phyloP scores from a whole-genome alignment of 805 yeast species.

The Ogataea chonburiensis region DNA sequence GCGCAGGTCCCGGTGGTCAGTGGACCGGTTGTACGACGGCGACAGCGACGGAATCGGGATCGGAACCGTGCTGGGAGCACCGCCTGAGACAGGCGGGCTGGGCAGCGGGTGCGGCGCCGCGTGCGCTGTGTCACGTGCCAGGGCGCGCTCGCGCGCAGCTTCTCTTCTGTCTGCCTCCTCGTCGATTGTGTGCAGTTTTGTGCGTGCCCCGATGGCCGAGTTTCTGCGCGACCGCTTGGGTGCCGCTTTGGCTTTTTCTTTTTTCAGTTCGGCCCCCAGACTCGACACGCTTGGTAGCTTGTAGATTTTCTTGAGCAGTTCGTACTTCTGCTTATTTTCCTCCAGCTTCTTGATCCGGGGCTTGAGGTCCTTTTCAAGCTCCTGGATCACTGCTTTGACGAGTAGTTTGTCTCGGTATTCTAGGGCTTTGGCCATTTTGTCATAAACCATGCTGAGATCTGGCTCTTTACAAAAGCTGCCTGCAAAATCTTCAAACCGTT shows the following conservation, averaged over 20 bases:
- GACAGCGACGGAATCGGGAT: conserved; percentile 15
- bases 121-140: conserved; percentile 5
- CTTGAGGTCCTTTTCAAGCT: conserved; percentile 23
- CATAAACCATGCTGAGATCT: conserved; percentile 11
- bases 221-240: conserved; percentile 2
- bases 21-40: conserved; percentile 13
- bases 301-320: conserved; percentile 23
- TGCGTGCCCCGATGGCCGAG: conserved; percentile 2
- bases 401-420: conserved; percentile 22
- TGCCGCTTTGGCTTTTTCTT: neutral
- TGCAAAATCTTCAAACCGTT: conserved; percentile 15
- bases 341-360: conserved; percentile 25
- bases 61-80: conserved; percentile 6
- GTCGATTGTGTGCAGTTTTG: conserved; percentile 9
- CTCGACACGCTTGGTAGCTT: conserved; percentile 31
- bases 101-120: neutral
- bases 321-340: conserved; percentile 25
- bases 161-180: conserved; percentile 7
- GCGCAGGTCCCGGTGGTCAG: conserved; percentile 16
- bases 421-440: conserved; percentile 17
- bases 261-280: conserved; percentile 15
- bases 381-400: conserved; percentile 21
- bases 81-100: neutral
- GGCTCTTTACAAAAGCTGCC: conserved; percentile 6
- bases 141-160: neutral